Conservation (phyloP, 768 basidiomycete species). For the Tylopilus intermedius region DNA sequence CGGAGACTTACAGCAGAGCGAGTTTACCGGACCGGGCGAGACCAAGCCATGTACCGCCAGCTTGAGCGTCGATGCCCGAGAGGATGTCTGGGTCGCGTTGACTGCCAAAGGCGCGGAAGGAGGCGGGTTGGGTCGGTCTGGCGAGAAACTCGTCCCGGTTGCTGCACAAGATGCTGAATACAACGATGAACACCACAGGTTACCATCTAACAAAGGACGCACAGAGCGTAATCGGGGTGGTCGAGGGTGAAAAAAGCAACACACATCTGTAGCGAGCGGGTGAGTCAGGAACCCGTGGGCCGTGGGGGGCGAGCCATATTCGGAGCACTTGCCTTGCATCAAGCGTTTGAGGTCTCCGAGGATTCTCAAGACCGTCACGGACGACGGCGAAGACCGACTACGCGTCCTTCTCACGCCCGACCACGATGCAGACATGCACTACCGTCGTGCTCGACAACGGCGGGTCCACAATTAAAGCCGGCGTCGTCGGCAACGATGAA, state of each 20-base stretch:
- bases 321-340: background rate
- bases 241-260: slow-evolving; percentile 74
- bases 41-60: slow-evolving; percentile 83
- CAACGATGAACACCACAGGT: background rate
- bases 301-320: background rate
- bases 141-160: slow-evolving; percentile 74
- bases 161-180: slow-evolving; percentile 58
- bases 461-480: slow-evolving; percentile 75
- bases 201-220: background rate
- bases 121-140: slow-evolving; percentile 61
- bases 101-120: slow-evolving; percentile 61
- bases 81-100: slow-evolving; percentile 41
- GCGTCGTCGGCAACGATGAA: slow-evolving; percentile 38
- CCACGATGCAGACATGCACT: slow-evolving; percentile 16
- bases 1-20: slow-evolving; percentile 59
- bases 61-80: slow-evolving; percentile 68
- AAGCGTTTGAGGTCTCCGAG: too few species aligned
- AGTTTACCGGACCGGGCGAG: slow-evolving; percentile 59
- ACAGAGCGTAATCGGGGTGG: slow-evolving; percentile 77
- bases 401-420: background rate
- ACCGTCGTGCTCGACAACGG: slow-evolving; percentile 85
- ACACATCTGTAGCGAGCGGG: slow-evolving; percentile 49
- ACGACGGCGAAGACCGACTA: background rate
- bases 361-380: background rate
- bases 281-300: background rate